Evolutionary conservation across 1,284 basidiomycete genomes (phyloP).

Genomic region (Cutaneotrichosporon dermatis): DNA sequence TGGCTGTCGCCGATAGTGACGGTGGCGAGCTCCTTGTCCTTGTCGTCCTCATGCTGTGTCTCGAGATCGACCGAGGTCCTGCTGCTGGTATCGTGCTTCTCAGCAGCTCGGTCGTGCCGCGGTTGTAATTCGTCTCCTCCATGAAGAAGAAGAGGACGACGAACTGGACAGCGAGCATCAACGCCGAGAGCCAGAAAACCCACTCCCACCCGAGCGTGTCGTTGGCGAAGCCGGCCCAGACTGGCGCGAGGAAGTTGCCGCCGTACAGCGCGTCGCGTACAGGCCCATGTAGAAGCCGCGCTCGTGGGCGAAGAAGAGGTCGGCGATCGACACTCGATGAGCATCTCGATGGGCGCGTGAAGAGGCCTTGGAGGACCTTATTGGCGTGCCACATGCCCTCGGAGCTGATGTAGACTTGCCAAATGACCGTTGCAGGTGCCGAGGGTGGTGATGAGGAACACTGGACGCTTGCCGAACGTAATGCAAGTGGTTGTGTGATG

Average conservation of each 20-base stretch:
- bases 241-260: conserved; percentile 15
- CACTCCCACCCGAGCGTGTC: conserved; percentile 22
- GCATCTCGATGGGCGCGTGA: conserved; percentile 25
- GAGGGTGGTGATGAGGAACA: conserved; percentile 20
- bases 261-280: conserved; percentile 19
- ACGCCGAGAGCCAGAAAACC: conserved; percentile 22
- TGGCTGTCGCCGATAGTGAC: background rate
- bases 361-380: conserved; percentile 22
- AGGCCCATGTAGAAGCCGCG: conserved; percentile 25
- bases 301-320: conserved; percentile 24
- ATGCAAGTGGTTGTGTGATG: conserved; percentile 25
- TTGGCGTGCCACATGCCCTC: conserved; percentile 20
- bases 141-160: conserved; percentile 22
- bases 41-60: background rate
- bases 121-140: conserved; percentile 28
- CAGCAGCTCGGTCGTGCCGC: conserved; percentile 20
- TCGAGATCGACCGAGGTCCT: background rate
- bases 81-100: conserved; percentile 3
- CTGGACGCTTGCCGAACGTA: conserved; percentile 25
- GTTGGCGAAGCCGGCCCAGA: conserved; percentile 22
- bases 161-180: conserved; percentile 9
- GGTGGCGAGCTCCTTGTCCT: background rate
- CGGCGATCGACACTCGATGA: conserved; percentile 20
- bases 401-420: conserved; percentile 18
- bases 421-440: conserved; percentile 18